These are phyloP conservation scores for Fusarium praegraminearum DNA, from an alignment of 2,329 filamentous ascomycete genomes.

Conservation along the genomic window DNA sequence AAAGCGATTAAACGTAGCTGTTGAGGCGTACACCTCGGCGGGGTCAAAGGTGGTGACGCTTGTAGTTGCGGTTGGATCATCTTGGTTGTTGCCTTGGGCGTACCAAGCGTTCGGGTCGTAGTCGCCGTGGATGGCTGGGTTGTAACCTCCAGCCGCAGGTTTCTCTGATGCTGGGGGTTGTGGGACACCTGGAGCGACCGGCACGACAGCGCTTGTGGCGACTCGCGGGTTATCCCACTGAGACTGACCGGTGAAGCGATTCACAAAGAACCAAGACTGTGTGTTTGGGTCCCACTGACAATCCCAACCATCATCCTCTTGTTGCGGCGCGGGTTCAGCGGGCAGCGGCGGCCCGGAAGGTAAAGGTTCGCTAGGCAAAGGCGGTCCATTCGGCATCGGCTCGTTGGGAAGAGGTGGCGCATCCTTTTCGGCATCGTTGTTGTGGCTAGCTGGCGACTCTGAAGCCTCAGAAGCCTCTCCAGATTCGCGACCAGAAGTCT, in stretches of 20 bases:
- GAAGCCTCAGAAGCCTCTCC: constrained; percentile 45
- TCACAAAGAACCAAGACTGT: constrained; percentile 85
- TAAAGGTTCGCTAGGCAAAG: constrained; percentile 51
- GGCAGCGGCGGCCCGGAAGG: constrained; percentile 57
- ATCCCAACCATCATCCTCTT: constrained; percentile 83
- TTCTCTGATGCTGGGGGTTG: constrained; percentile 53
- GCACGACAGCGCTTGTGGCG: constrained; percentile 56
- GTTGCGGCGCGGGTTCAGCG: constrained; percentile 58
- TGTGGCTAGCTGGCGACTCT: constrained; percentile 19
- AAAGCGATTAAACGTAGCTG: constrained; percentile 89
- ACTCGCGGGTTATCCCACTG: constrained; percentile 92
- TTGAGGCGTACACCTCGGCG: constrained; percentile 70
- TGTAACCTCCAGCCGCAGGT: constrained; percentile 80
- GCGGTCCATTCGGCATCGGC: constrained; percentile 45
- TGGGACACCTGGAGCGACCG: constrained; percentile 32
- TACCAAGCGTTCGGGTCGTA: constrained; percentile 98
- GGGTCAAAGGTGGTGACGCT: constrained; percentile 53
- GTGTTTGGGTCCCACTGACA: constrained; percentile 78
- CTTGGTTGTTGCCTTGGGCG: constrained; percentile 68
- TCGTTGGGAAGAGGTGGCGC: constrained; percentile 56
- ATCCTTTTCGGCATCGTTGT: constrained; percentile 33
- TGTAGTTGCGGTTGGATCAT: constrained; percentile 48
- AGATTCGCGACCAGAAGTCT: constrained; percentile 37
- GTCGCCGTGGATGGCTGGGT: constrained; percentile 94
- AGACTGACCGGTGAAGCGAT: constrained; percentile 78